Evolutionary conservation across 768 basidiomycete species (phyloP), one percentile per base, ranked within the genome.

Genomic region (Gymnopilus junonius): DNA sequence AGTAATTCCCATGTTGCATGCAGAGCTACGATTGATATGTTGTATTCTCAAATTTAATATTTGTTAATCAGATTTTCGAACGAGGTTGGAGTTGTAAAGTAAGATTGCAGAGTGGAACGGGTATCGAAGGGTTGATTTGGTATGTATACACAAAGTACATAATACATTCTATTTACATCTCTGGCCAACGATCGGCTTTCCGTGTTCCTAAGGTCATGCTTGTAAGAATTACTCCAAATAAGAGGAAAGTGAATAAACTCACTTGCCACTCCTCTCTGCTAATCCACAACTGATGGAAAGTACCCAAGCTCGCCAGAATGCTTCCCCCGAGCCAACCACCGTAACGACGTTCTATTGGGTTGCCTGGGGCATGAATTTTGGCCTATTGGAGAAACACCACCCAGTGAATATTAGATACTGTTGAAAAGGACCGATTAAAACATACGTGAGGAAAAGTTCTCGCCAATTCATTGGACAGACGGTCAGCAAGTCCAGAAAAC

Each of bases 201-300:
- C 94, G 69, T 93, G 92, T 71, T 95, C 93, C 89, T 93, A 42
- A 39, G 8, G 50, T 40, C 39, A 63, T 42, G 23, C 43, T 31
- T 45, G 39, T 51, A 63, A 43, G 39, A 34, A 23, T 27, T 12
- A 25, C 32, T 14, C 12, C 8, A 11, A 8, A 27, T 17, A 17
- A 34, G 11, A 39, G 2, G 35, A 57, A 7, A 59, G 27, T 12
- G 17, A 50, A 39, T 5, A 59, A 50, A 74, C 87, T 43, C 63
- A 93, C 94, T 85, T 93, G 87, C 90, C 93, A 96, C 70, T 97
- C 95, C 74, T 95, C 94, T 70, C 82, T 87, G 76, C 93, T 94
- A 71, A 97, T 95, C 95, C 95, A 96, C 54, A 96, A 80, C 69
- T 97, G 97, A 73, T 99, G 97, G 84, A 99, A 99, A 15, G 96